Evolutionary conservation across 2,329 filamentous ascomycete species (phyloP).

Genomic region (Scolecobasidium constrictum): DNA sequence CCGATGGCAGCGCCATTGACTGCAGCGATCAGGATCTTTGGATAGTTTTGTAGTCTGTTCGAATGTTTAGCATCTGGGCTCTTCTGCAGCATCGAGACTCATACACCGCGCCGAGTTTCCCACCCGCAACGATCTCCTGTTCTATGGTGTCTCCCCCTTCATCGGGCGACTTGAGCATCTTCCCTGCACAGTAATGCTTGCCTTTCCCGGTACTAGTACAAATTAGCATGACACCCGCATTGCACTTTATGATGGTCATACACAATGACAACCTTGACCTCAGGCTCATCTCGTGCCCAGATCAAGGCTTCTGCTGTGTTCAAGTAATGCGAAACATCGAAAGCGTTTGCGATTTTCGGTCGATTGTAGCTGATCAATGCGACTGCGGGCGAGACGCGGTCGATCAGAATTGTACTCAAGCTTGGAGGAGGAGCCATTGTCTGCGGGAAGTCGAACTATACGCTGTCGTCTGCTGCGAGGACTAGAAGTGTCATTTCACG

Average conservation of each 20-base stretch:
- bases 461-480: neutral
- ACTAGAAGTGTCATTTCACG: too few species aligned
- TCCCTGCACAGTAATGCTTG: constrained; percentile 14
- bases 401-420: constrained; percentile 9
- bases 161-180: neutral
- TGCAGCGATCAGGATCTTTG: constrained; percentile 15
- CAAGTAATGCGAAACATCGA: constrained; percentile 13
- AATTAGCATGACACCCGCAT: neutral
- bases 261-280: constrained; percentile 13
- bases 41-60: constrained; percentile 10
- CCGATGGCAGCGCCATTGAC: constrained; percentile 15
- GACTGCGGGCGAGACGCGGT: constrained; percentile 12
- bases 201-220: constrained; percentile 12
- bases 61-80: neutral
- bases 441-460: neutral
- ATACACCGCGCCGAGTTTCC: constrained; percentile 11
- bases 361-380: constrained; percentile 14
- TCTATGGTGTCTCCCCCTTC: constrained; percentile 11
- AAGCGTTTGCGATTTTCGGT: constrained; percentile 14
- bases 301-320: constrained; percentile 13
- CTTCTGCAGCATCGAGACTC: neutral
- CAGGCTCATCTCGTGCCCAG: constrained; percentile 14
- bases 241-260: constrained; percentile 7
- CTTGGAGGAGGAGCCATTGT: neutral
- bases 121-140: constrained; percentile 15